phyloP scores from a whole-genome alignment of 176 grass and related monocot genomes.

The Oryza punctata region DNA sequence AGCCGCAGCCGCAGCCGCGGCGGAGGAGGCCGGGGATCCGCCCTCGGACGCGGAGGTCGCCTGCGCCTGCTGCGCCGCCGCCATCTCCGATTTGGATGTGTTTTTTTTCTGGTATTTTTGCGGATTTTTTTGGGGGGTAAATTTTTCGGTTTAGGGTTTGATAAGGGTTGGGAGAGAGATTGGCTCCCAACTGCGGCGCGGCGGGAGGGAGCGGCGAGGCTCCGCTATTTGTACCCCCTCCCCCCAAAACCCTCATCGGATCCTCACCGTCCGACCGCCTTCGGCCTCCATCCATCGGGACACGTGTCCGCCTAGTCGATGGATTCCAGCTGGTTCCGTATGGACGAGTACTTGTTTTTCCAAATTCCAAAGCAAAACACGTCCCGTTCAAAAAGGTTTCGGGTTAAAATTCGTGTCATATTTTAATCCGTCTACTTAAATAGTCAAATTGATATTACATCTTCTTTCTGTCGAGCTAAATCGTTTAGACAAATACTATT shows the following conservation, averaged over 20 bases:
- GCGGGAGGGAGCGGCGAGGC: not conserved
- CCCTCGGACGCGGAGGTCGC: conserved; percentile 41
- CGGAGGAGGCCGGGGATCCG: conserved; percentile 29
- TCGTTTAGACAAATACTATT: too few relatives aligned
- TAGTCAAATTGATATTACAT: too few relatives aligned
- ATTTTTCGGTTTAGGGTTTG: conserved; percentile 62
- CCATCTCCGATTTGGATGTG: not conserved
- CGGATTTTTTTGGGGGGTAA: conserved; percentile 49
- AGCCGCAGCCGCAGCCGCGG: not conserved
- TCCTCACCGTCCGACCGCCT: not conserved
- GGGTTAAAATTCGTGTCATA: too few relatives aligned
- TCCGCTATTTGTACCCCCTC: conserved; percentile 35
- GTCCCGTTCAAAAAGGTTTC: too few relatives aligned
- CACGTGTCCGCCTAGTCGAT: conserved; percentile 6
- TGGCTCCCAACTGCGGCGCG: conserved; percentile 53
- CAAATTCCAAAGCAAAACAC: too few relatives aligned
- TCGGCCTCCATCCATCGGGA: not conserved
- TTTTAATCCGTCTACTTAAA: too few relatives aligned
- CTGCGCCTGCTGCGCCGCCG: conserved; percentile 39
- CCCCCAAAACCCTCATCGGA: conserved; percentile 32
- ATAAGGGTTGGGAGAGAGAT: conserved; percentile 49
- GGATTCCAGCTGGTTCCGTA: not conserved
- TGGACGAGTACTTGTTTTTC: too few relatives aligned
- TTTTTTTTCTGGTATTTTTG: conserved; percentile 46
- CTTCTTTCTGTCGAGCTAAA: too few relatives aligned